Evolutionary conservation across 352 stramenopile species (phyloP), one percentile per base, ranked within the genome.

Genomic region (Phytophthora tubulina): DNA sequence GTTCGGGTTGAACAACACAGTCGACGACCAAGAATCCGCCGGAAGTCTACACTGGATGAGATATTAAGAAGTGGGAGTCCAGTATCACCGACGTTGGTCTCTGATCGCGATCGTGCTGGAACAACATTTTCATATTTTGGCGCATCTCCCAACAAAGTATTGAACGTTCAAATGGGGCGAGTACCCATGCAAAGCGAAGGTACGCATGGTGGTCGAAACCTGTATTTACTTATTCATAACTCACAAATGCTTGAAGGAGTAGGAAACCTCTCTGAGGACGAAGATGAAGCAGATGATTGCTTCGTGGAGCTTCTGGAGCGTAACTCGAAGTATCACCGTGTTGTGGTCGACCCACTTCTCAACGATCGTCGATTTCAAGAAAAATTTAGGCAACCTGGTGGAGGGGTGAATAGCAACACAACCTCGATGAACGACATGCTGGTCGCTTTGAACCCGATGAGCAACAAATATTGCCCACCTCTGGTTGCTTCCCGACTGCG

Each of bases 251-350:
- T 54, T 44, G 10, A 2, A 17, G 57, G 6, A 5, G 35, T 50
- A 77, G 66, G 4, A 15, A 57, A 42, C 32, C 21, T 72, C 21
- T 77, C 69, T 0, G 67, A 79, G 3, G 71, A 79, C n/a, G 75
- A 76, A 36, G 63, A 69, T 42, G 35, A 78, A 54, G 70, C 51
- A n/a, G 55, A 64, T 1, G 79, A 89, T 44, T 79, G 73, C 9
- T 91, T 91, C 27, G 78, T 89, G 1, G 85, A 91, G 58, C 70
- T 93, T 15, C 70, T 93, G 13, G 80, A 85, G n/a, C 81, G 71
- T 3, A 83, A 68, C n/a, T 74, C 76, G n/a, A 61, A 61, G 13
- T 75, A 78, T 6, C 85, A 93, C 49, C 74, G 87, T 33, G 57
- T 91, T 9, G 67, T 88, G 4, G 56, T 87, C 3, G 84, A 93